These are phyloP conservation scores for Gomphus bonarii DNA, from an alignment of 1,284 basidiomycete species.

Conservation along the genomic window DNA sequence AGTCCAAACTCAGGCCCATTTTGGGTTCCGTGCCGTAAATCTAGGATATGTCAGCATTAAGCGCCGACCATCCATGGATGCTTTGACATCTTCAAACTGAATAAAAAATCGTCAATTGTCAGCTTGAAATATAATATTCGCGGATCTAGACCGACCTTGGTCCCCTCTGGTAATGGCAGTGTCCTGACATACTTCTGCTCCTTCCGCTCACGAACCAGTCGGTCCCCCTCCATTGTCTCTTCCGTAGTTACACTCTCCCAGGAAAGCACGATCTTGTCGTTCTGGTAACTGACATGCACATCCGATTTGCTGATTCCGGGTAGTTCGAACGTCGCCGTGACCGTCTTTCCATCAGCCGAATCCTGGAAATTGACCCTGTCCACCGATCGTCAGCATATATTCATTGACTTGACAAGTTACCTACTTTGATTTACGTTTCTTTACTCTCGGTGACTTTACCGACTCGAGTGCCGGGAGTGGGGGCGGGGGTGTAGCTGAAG, in stretches of 20 bases:
- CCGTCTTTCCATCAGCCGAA: slow-evolving; percentile 13
- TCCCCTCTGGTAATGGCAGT: slow-evolving; percentile 37
- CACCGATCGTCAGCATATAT: neutral
- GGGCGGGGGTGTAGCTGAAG: neutral
- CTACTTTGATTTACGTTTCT: slow-evolving; percentile 8
- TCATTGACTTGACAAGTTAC: neutral
- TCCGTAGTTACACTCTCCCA: slow-evolving; percentile 49
- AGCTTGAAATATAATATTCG: neutral
- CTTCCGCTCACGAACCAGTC: slow-evolving; percentile 46
- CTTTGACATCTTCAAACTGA: slow-evolving; percentile 61
- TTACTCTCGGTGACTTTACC: slow-evolving; percentile 3
- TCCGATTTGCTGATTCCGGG: slow-evolving; percentile 57
- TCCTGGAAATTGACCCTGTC: slow-evolving; percentile 10
- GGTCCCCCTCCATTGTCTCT: slow-evolving; percentile 51
- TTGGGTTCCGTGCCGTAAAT: neutral
- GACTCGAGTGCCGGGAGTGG: neutral
- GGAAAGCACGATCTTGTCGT: slow-evolving; percentile 50
- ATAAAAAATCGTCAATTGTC: neutral
- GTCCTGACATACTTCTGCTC: slow-evolving; percentile 41
- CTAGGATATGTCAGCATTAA: slow-evolving; percentile 59
- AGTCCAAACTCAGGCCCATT: neutral
- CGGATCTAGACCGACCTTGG: slow-evolving; percentile 26
- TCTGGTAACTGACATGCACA: slow-evolving; percentile 60
- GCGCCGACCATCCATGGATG: slow-evolving; percentile 45
- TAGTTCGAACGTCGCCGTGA: slow-evolving; percentile 47